Evolutionary conservation across 2,329 filamentous ascomycete species (phyloP).

Genomic region (Botrytis deweyae): DNA sequence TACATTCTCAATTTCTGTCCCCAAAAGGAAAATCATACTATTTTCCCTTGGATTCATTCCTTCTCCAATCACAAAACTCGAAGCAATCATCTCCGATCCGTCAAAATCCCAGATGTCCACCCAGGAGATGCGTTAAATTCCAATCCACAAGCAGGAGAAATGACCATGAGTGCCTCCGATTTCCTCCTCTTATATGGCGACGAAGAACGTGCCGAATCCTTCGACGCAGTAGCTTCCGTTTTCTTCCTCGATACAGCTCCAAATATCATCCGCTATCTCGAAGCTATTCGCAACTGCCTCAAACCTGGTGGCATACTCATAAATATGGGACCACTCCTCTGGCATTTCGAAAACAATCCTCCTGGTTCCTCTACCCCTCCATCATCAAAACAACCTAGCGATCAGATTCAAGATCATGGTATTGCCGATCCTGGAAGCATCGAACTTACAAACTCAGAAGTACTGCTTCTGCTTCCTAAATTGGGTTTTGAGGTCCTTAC

Average conservation of each 20-base stretch:
- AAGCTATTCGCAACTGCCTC: constrained; percentile 77
- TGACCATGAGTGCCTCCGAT: constrained; percentile 93
- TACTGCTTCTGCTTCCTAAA: constrained; percentile 69
- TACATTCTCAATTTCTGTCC: constrained; percentile 71
- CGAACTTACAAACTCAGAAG: constrained; percentile 87
- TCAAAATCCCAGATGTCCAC: constrained; percentile 78
- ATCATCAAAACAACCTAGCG: constrained; percentile 46
- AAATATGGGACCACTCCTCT: constrained; percentile 87
- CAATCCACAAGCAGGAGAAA: constrained; percentile 52
- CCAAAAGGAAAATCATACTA: constrained; percentile 60
- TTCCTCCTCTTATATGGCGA: constrained; percentile 83
- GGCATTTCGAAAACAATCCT: constrained; percentile 86
- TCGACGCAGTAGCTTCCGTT: constrained; percentile 82
- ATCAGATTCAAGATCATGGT: constrained; percentile 47
- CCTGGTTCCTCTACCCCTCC: constrained; percentile 47
- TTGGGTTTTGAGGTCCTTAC: constrained; percentile 75
- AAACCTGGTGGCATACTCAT: constrained; percentile 76
- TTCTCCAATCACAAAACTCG: constrained; percentile 84
- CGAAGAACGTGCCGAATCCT: constrained; percentile 58
- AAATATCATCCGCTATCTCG: constrained; percentile 85
- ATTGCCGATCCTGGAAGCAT: constrained; percentile 89
- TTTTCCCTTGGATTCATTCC: constrained; percentile 83
- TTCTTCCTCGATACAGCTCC: constrained; percentile 98
- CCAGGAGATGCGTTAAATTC: constrained; percentile 56
- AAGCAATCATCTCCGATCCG: constrained; percentile 70